Evolutionary conservation across 192 early-diverging fungal species (phyloP), one percentile per base, ranked within the genome.

Genomic region (Linnemannia schmuckeri): DNA sequence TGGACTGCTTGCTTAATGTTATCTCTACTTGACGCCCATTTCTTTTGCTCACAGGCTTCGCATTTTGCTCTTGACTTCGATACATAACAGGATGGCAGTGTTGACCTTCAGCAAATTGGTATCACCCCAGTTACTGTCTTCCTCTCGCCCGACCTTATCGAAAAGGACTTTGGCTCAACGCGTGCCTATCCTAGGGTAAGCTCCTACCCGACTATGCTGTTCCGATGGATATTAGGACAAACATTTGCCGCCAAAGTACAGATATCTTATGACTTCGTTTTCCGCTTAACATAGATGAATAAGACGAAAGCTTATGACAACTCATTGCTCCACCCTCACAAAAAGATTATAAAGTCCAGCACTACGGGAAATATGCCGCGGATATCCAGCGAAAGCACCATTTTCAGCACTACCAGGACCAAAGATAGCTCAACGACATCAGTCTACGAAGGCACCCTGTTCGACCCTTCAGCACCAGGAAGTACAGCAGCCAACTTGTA

Each of bases 81-180:
- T 46, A 35, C 8, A 13, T 6, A 30, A 38, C 83, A 90, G 88
- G 88, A 90, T 71, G 91, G 88, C 8, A 78, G 80, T 37, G 82
- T 93, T 7, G 81, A 88, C 47, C 72, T 94, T 12, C 90, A 93
- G 75, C 90, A 94, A 47, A 77, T 96, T n/a, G 92, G 92, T 8
- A 88, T 94, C 33, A 95, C 92, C 0, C 94, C 94, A 12, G 89
- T 93, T 63, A 97, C 94, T 0, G 93, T 94, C 1, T 97, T 97
- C 78, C 70, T 97, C 33, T 92, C 91, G 15, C 93, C 93, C 15
- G 82, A 87, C 18, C 82, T 90, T 27, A 81, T 81, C 40, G 90
- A 87, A 35, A 87, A 87, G 44, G 85, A 81, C 46, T 77, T 77
- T 57, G 70, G 69, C 13, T 71, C 77, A 20, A 77, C 46, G 15